Percentiles rank a stretch among this genome's conserved stretches.
phyloP scores from a whole-genome alignment of 768 basidiomycete genomes.

The Lentinula boryana region DNA sequence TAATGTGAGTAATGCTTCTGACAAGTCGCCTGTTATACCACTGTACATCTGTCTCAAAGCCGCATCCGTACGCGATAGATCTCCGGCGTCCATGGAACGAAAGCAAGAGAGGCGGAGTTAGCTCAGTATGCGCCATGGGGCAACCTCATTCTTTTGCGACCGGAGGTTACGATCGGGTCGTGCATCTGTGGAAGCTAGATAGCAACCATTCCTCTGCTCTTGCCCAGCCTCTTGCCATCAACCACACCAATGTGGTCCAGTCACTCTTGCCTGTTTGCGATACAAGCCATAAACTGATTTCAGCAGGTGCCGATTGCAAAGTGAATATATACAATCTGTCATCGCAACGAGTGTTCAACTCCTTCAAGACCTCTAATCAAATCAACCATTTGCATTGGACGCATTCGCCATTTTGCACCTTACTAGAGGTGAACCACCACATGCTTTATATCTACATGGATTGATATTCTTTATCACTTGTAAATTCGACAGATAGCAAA shows the following conservation, averaged over 20 bases:
- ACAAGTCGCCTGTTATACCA: neutral
- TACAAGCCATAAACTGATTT: conserved; percentile 39
- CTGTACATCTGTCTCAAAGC: neutral
- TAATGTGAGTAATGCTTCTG: neutral
- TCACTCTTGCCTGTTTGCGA: conserved; percentile 37
- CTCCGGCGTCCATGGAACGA: conserved; percentile 22
- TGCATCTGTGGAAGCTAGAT: conserved; percentile 41
- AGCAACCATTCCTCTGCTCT: conserved; percentile 25
- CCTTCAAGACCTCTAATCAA: conserved; percentile 34
- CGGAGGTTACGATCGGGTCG: conserved; percentile 42
- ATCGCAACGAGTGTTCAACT: conserved; percentile 34
- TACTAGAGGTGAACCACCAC: conserved; percentile 34
- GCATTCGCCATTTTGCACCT: conserved; percentile 29
- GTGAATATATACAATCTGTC: conserved; percentile 40
- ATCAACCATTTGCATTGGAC: conserved; percentile 36
- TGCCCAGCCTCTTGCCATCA: conserved; percentile 27
- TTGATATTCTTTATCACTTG: neutral
- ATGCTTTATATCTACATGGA: neutral
- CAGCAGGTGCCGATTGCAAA: conserved; percentile 43
- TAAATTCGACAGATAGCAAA: conserved; percentile 33
- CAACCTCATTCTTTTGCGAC: conserved; percentile 38
- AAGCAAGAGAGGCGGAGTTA: conserved; percentile 35
- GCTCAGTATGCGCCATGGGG: conserved; percentile 34
- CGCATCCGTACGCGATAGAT: neutral
- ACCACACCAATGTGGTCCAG: conserved; percentile 36